Base-by-base conservation (phyloP, 257 asterid species). In the Fraxinus quadrangulata region DNA sequence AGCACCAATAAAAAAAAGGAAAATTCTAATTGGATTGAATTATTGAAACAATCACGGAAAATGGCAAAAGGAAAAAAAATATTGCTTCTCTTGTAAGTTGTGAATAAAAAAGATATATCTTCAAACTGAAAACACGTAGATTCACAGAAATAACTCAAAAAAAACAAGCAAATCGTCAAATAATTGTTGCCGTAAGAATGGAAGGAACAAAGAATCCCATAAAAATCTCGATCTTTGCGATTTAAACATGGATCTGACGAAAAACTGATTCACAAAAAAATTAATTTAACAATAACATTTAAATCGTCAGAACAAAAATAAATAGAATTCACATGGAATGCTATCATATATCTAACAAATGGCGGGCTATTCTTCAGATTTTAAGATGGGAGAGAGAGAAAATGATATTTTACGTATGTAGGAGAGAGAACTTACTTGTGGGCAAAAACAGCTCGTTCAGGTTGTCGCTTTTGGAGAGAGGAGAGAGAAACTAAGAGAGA, bases 381-480 rank as follows among this genome's bases (percentile, higher is more conserved):
- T 45, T 76, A 76, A 75, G 11, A 75, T 75, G 77, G 83, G 75
- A 56, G 75, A 82, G 81, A 81, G 81, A 81, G 59, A 45, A 61
- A 21, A 61, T 8, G 68, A 21, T 61, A 31, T 61, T 21, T 54
- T 6, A 54, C 10, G 12, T 54, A 1, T 21, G 33, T 21, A 84
- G 75, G 87, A 84, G 87, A 86, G 91, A 89, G 85, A 83, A 84
- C 96, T 88, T 85, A 92, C 97, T 88, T 61, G 68, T 87, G 90
- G 94, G 12, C 2, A 37, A 82, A 90, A 87, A 89, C 93, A 85
- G 92, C 89, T 88, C 92, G 84, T 86, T 92, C 88, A 88, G 91
- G 89, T 86, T 88, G 86, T 81, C 74, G 82, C 87, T 83, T 66
- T 83, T 24, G 90, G 92, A 86, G 88, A 83, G 89, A 91, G 90